phyloP scores from a whole-genome alignment of 192 early-diverging fungal species.

The Allomyces javanicus region DNA sequence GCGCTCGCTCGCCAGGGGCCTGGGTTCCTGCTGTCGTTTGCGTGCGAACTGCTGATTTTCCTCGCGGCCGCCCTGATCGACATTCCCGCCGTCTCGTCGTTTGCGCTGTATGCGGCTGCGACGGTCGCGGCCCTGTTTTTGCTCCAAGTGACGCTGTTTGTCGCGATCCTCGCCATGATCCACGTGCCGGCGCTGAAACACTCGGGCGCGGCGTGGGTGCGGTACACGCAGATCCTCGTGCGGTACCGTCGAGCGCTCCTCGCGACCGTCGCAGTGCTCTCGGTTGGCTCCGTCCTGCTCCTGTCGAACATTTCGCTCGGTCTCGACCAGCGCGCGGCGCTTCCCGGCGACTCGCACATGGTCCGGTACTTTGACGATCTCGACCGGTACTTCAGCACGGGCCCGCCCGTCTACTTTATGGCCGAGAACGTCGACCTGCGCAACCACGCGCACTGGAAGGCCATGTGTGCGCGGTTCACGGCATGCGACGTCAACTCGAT shows the following conservation, averaged over 20 bases:
- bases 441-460: conserved; percentile 18
- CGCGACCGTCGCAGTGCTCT: not conserved
- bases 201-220: not conserved
- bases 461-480: conserved; percentile 37
- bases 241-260: not conserved
- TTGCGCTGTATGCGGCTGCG: conserved; percentile 42
- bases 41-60: conserved; percentile 43
- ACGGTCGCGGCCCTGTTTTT: conserved; percentile 41
- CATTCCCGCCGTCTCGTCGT: conserved; percentile 48
- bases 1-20: conserved; percentile 40
- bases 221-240: not conserved
- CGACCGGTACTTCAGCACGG: conserved; percentile 33
- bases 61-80: conserved; percentile 35
- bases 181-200: not conserved
- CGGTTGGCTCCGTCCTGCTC: not conserved
- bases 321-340: conserved; percentile 33
- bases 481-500: conserved; percentile 26
- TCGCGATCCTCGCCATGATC: conserved; percentile 31
- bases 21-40: conserved; percentile 31
- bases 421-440: conserved; percentile 26
- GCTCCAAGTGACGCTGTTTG: conserved; percentile 41
- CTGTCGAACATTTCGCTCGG: not conserved
- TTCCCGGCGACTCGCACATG: conserved; percentile 42
- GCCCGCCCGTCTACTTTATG: conserved; percentile 48
- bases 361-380: conserved; percentile 41